phyloP scores from a whole-genome alignment of 106 monocot genomes.

The Apostasia ramifera region DNA sequence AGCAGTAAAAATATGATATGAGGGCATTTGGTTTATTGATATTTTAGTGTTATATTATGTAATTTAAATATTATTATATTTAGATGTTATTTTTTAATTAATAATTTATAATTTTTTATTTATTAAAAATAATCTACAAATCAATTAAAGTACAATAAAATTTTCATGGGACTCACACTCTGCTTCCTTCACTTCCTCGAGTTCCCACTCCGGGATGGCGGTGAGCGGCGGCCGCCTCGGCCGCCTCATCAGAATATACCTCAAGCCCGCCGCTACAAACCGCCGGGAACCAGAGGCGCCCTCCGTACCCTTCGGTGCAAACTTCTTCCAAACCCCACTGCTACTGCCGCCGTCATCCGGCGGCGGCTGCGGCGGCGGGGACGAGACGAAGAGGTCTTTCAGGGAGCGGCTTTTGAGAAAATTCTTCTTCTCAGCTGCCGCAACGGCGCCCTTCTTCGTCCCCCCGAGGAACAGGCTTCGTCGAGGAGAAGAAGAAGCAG shows the following conservation, averaged over 20 bases:
- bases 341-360: not conserved
- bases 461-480: not conserved
- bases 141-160: no score
- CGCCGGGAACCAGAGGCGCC: not conserved
- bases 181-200: not conserved
- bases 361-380: not conserved
- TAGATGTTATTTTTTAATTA: no score
- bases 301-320: not conserved
- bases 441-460: not conserved
- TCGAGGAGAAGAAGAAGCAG: not conserved
- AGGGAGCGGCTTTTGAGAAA: not conserved
- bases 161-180: no score
- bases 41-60: no score
- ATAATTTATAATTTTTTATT: no score
- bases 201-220: not conserved
- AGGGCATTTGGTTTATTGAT: no score
- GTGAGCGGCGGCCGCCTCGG: conserved; percentile 1
- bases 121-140: no score
- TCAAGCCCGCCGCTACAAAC: not conserved
- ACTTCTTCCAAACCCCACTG: not conserved
- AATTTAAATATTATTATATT: no score
- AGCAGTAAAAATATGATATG: no score
- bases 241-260: conserved; percentile 1
- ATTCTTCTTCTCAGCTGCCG: not conserved
- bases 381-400: conserved; percentile 6